Evolutionary conservation across 2,329 filamentous ascomycete species (phyloP), one percentile per base, ranked within the genome.

Genomic region (Colletotrichum australisinense): DNA sequence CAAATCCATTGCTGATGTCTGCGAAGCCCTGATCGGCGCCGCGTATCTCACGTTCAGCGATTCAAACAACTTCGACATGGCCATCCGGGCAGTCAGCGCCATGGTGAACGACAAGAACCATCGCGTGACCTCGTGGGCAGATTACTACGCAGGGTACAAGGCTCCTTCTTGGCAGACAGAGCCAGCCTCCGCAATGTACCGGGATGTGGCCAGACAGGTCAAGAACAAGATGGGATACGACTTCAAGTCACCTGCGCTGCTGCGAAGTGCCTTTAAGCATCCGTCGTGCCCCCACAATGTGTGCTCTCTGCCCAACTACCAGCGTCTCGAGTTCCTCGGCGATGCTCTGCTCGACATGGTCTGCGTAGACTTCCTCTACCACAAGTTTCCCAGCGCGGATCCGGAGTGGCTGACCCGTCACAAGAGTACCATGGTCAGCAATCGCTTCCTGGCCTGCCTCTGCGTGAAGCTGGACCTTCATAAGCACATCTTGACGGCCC

Each of bases 361-460:
- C 12, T 94, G 93, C 78, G 92, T 98, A 67, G 93, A 95, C 77
- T 91, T 94, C 77, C 87, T 99, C 4, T 98, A 95, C 83, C 88
- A 91, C 76, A 88, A 86, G 4, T 95, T 93, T 77, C 95, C 95
- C 0, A 86, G 90, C 64, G 94, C 93, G 71, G 95, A 98, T 78
- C 96, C 97, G 0, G 95, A 98, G 80, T 98, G 96, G 96, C 87
- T 99, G 72, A 98, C 97, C 0, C 97, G 98, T 83, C 96, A 98
- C 87, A 98, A 98, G 84, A 98, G 97, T 92, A 95, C 95, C n/a
- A 98, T 99, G 94, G 95, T 97, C 0, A 97, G 94, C 66, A 99
- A 99, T 84, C 95, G 95, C 74, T 99, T 98, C 79, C 88, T 98
- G 1, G 95, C 94, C 1, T 94, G 92, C 22, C 86, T 98, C 3